phyloP scores from a whole-genome alignment of 75 land plant species.

The Ceratopteris richardii region DNA sequence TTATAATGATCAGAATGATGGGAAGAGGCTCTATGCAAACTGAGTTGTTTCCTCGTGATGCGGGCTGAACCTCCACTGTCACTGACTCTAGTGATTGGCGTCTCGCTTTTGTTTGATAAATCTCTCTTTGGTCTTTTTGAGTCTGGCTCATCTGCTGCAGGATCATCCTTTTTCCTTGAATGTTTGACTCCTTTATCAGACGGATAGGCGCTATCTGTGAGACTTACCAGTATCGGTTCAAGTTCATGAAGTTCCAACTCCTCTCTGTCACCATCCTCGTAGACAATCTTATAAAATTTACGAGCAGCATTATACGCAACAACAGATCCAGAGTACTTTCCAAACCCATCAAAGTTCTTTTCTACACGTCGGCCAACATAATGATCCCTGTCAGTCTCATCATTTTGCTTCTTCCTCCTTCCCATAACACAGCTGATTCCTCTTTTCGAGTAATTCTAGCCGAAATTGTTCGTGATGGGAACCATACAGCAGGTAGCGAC shows the following conservation, averaged over 20 bases:
- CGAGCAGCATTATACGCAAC: constrained; percentile 38
- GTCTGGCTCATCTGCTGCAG: neutral
- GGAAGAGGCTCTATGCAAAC: no score
- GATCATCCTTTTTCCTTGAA: neutral
- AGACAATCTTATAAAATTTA: constrained; percentile 39
- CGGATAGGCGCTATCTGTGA: neutral
- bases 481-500: no score
- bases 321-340: constrained; percentile 39
- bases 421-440: no score
- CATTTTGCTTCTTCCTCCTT: neutral
- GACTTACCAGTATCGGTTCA: constrained; percentile 12
- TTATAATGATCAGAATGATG: no score
- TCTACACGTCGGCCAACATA: constrained; percentile 43
- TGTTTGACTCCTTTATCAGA: neutral
- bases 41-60: no score
- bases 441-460: no score
- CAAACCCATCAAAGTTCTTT: constrained; percentile 40
- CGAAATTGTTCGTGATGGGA: no score
- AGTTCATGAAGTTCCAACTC: constrained; percentile 42
- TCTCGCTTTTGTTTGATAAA: no score
- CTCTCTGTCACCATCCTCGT: constrained; percentile 71
- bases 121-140: constrained; percentile 1
- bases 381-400: neutral
- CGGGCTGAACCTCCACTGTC: no score
- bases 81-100: no score